Base-by-base conservation (phyloP, 805 yeast species). In the Spathaspora girioi region DNA sequence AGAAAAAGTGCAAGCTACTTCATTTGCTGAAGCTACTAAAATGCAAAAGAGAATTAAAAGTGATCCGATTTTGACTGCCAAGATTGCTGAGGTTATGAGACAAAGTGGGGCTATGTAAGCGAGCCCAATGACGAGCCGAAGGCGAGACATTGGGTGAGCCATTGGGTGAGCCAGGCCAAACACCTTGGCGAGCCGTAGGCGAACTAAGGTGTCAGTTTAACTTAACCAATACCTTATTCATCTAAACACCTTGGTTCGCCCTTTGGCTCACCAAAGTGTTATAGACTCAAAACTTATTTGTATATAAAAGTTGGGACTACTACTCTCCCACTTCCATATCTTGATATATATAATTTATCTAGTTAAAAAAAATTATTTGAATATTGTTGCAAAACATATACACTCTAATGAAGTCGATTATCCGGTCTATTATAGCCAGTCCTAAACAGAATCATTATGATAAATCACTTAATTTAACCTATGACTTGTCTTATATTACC, bases 1-100 rank as follows among this genome's bases (percentile, higher is more conserved):
- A 54, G 98, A 93, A 74, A 87, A 89, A 75, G 77, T 87, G 50
- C 97, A 90, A 75, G 94, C 97, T 51, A 84, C 90, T 56, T 86
- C 94, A 17, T 87, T 89, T 61, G 92, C 93, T 54, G 97, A 90
- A 73, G 97, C 97, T 56, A 84, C 97, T 47, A 88, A 87, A 69
- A 83, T 91, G 74, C 99, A 94, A 78, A 73, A 84, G 64, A 83
- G 86, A 64, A 82, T 94, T 60, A 83, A 79, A 71, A 70, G 78
- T 49, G 94, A 87, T 64, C 89, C 89, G 42, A 70, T 78, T 23
- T 77, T 87, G 65, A 78, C 81, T 59, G 72, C 73, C 38, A 86
- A 83, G 70, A 81, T 87, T 57, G 77, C 78, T 55, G 87, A 84
- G 68, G 73, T 86, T 44, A 68, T 84, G 72, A 66, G 66, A 60